phyloP scores from a whole-genome alignment of 108 stramenopile species.

The Conticribra weissflogii region DNA sequence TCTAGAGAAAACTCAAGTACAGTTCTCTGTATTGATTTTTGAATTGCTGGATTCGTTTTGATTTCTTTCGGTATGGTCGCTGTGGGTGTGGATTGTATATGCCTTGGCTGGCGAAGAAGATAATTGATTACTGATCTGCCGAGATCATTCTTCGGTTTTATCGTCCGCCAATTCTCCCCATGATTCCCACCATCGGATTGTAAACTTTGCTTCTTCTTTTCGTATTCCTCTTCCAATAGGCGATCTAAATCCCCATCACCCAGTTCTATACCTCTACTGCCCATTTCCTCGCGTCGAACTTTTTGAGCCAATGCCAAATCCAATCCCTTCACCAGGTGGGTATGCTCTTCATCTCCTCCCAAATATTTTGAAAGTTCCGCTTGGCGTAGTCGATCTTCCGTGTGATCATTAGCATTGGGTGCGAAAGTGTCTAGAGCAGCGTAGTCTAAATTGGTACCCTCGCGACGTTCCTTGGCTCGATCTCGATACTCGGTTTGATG shows the following conservation, averaged over 20 bases:
- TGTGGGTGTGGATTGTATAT: conserved; percentile 4
- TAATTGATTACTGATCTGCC: conserved; percentile 30
- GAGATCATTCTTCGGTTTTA: conserved; percentile 34
- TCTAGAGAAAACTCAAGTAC: conserved; percentile 41
- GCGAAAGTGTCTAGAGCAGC: conserved; percentile 1
- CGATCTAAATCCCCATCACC: conserved; percentile 39
- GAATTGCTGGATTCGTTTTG: conserved; percentile 28
- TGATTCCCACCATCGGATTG: neutral
- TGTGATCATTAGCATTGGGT: conserved; percentile 4
- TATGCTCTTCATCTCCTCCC: conserved; percentile 86
- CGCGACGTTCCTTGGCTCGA: conserved; percentile 84
- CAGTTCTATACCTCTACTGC: conserved; percentile 22
- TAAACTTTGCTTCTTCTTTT: neutral
- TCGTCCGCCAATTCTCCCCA: neutral
- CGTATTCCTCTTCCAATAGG: conserved; percentile 31
- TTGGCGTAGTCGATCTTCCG: conserved; percentile 41
- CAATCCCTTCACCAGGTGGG: conserved; percentile 90
- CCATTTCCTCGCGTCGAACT: conserved; percentile 59
- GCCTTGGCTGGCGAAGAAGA: conserved; percentile 16
- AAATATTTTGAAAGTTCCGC: conserved; percentile 80
- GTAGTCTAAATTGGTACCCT: conserved; percentile 56
- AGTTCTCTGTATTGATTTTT: conserved; percentile 45
- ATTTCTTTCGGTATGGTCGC: conserved; percentile 5
- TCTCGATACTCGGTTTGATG: conserved; percentile 68
- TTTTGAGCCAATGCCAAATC: conserved; percentile 86